phyloP scores from a whole-genome alignment of 345 rosid genomes.

The Populus nigra region DNA sequence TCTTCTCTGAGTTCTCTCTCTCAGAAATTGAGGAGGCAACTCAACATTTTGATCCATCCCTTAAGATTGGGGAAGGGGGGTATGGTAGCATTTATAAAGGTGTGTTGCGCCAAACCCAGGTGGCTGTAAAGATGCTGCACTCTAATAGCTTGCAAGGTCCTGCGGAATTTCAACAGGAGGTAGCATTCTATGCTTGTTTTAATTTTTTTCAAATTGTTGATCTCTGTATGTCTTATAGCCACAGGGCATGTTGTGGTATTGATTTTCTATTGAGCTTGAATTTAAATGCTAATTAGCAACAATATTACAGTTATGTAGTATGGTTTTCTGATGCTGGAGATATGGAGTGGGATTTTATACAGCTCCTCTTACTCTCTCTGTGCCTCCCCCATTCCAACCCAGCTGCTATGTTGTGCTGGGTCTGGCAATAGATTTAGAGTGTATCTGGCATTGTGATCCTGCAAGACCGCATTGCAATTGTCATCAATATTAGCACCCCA shows the following conservation, averaged over 20 bases:
- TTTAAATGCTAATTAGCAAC: background rate
- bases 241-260: background rate
- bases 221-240: background rate
- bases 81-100: conserved; percentile 83
- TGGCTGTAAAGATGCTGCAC: conserved; percentile 70
- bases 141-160: conserved; percentile 76
- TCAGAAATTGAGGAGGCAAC: conserved; percentile 77
- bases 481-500: background rate
- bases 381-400: background rate
- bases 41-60: conserved; percentile 52
- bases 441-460: background rate
- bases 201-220: background rate
- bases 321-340: background rate
- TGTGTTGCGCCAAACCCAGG: conserved; percentile 54
- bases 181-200: conserved; percentile 26
- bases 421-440: background rate
- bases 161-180: conserved; percentile 89
- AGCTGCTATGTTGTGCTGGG: background rate
- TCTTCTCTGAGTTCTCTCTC: conserved; percentile 63
- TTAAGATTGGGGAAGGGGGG: conserved; percentile 91
- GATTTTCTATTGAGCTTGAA: background rate
- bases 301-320: background rate
- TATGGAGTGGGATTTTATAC: background rate
- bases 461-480: background rate
- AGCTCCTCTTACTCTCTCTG: background rate